A percentile compares a stretch with the other conserved stretches of the same genome.
Evolutionary conservation across 805 yeast genomes (phyloP).

Genomic region (Cyberlindnera xishuangbannaensis): DNA sequence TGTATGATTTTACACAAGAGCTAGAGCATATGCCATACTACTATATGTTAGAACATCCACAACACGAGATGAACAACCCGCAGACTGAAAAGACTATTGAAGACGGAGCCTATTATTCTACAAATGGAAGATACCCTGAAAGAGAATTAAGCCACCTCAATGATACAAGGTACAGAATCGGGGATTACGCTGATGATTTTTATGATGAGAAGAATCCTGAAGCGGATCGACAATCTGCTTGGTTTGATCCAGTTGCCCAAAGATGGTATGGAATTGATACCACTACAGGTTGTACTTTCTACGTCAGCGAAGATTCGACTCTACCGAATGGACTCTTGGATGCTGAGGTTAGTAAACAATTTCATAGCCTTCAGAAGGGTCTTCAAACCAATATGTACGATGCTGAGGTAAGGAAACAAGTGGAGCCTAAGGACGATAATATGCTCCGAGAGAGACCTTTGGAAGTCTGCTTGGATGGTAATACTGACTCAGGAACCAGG

Average conservation of each 20-base stretch:
- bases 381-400: too few species aligned
- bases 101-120: too few species aligned
- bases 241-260: conserved; percentile 7
- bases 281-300: conserved; percentile 2
- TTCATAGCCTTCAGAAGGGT: too few species aligned
- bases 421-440: too few species aligned
- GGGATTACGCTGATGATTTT: conserved; percentile 7
- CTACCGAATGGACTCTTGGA: conserved; percentile 4
- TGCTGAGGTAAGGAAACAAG: too few species aligned
- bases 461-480: too few species aligned
- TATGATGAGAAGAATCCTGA: conserved; percentile 6
- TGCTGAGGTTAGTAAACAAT: too few species aligned
- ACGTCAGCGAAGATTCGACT: conserved; percentile 5
- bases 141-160: conserved; percentile 1
- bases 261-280: conserved; percentile 4
- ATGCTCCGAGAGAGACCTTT: too few species aligned
- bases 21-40: conserved; percentile 8
- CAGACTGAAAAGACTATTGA: too few species aligned
- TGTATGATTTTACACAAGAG: conserved; percentile 13
- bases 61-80: too few species aligned
- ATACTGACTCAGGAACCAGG: too few species aligned
- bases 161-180: conserved; percentile 2
- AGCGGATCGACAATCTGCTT: background rate
- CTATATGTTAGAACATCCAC: conserved; percentile 8
- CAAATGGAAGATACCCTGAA: conserved; percentile 8